These are phyloP conservation scores for Alternaria ethzedia DNA, from an alignment of 2,329 filamentous ascomycete species.

Conservation along the genomic window DNA sequence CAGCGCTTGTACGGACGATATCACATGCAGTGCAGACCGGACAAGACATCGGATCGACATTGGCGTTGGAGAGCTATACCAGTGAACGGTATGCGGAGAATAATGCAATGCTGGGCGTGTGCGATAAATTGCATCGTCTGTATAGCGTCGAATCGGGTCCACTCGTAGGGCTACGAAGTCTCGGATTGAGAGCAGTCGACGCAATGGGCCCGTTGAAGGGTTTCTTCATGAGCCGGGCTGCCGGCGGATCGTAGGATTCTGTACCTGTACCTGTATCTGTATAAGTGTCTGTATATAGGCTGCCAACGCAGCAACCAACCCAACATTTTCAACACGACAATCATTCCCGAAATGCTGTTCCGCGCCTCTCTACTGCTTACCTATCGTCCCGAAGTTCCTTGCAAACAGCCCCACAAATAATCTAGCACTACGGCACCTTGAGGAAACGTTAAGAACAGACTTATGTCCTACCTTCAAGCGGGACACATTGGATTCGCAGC, in stretches of 20 bases:
- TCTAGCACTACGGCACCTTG: not conserved
- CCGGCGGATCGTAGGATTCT: conserved; percentile 38
- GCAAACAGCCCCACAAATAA: conserved; percentile 1
- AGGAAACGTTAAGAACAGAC: not conserved
- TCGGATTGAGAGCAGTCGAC: conserved; percentile 80
- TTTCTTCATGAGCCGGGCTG: conserved; percentile 79
- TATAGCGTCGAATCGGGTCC: conserved; percentile 84
- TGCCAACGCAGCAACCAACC: not conserved
- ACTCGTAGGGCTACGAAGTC: conserved; percentile 77
- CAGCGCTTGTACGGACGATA: conserved; percentile 76
- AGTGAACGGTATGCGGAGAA: conserved; percentile 83
- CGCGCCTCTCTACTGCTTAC: not conserved
- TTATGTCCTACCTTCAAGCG: not conserved
- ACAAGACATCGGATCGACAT: conserved; percentile 80
- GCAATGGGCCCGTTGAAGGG: conserved; percentile 76
- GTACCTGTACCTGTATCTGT: conserved; percentile 20
- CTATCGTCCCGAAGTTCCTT: not conserved
- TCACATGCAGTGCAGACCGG: conserved; percentile 80
- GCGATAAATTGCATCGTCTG: conserved; percentile 90
- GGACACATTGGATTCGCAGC: not conserved
- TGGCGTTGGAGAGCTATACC: conserved; percentile 83
- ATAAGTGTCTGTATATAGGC: conserved; percentile 7
- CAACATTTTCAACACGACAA: conserved; percentile 3
- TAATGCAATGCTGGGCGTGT: conserved; percentile 75
- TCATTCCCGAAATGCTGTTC: not conserved